phyloP scores from a whole-genome alignment of 148 eudicot species.

The Pharnaceum exiguum region DNA sequence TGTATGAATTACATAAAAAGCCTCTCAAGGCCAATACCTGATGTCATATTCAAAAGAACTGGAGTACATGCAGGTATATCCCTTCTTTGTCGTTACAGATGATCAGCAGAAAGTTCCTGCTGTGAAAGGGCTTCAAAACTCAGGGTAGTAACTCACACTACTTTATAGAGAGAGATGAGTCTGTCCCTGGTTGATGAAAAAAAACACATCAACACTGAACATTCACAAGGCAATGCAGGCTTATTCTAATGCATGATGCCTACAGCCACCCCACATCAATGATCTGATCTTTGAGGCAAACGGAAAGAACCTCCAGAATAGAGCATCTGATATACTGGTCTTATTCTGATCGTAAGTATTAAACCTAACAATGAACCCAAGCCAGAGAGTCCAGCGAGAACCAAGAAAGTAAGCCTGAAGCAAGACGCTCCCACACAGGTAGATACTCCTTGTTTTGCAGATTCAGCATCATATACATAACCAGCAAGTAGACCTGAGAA shows the following conservation, averaged over 20 bases:
- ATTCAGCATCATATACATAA: constrained; percentile 72
- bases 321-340: constrained; percentile 84
- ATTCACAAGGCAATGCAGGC: not conserved
- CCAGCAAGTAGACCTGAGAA: constrained; percentile 88
- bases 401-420: constrained; percentile 72
- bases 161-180: not conserved
- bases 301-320: constrained; percentile 84
- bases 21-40: not conserved
- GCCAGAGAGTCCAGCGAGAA: constrained; percentile 69
- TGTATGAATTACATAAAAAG: constrained; percentile 1
- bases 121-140: not conserved
- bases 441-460: constrained; percentile 57
- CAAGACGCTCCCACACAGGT: constrained; percentile 72
- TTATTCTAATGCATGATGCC: not conserved
- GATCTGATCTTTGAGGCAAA: constrained; percentile 39
- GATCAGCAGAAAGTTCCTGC: constrained; percentile 1
- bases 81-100: not conserved
- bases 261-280: constrained; percentile 18
- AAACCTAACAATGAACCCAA: constrained; percentile 64
- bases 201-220: not conserved
- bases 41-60: not conserved
- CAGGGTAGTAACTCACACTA: not conserved
- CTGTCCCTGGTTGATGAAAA: not conserved
- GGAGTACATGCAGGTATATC: not conserved
- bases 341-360: constrained; percentile 61